Evolutionary conservation across 1,284 basidiomycete genomes (phyloP), one percentile per base, ranked within the genome.

Genomic region (Schizophyllum amplum): DNA sequence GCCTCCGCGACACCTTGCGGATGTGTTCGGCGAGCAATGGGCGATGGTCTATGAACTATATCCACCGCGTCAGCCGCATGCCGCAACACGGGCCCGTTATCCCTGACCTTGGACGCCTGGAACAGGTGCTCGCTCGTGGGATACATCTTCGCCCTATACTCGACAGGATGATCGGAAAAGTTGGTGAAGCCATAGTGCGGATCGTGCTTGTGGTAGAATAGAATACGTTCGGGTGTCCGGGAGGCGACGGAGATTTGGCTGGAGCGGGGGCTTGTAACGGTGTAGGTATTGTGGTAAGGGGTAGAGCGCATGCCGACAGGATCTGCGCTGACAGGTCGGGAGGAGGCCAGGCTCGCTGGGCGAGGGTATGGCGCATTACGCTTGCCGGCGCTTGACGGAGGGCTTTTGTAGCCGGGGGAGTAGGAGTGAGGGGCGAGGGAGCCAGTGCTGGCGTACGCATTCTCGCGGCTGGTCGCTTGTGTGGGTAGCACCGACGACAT

Each of bases 111-210:
- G 70, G 84, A 75, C 2, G 83, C 80, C 61, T 85, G 84, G 62
- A 84, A 84, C 4, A 86, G 71, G 63, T 86, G 84, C 65, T 86
- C 83, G 64, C 81, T 82, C 0, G 83, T 86, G 1, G 83, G 82
- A 62, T 84, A 86, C 57, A 65, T 72, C 63, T 80, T 81, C n/a
- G 78, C 79, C n/a, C 79, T 73, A 65, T 79, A 80, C 7, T 70
- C 63, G 6, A 86, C 75, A 47, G 77, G 72, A 64, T 85, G 81
- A 0, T 77, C 65, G 20, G 84, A 84, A 65, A 83, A 84, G 65
- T 84, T 85, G 24, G 83, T 83, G 64, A 86, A 85, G 5, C 82
- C 81, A 58, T 84, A 82, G 66, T 83, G 72, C 17, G 80, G 79
- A 33, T 78, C 70, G 21, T 76, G 68, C 63, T 77, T 82, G 59